These are phyloP conservation scores for Galerina sulciceps DNA, from an alignment of 768 basidiomycete species.

Conservation along the genomic window DNA sequence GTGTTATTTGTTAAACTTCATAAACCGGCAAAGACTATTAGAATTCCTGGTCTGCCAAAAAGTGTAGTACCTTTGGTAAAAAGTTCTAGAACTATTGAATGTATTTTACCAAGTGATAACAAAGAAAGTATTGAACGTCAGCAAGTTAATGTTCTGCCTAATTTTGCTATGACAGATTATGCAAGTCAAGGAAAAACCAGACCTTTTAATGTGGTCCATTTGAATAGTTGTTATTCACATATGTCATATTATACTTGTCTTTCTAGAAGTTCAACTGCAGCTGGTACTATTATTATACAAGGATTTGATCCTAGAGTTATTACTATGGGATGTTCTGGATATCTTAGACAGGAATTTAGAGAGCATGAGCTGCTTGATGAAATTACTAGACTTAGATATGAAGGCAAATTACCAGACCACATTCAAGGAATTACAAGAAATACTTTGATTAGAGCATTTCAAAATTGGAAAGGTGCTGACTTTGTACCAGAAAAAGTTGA, in stretches of 20 bases:
- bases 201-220: slow-evolving; percentile 28
- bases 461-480: neutral
- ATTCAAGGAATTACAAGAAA: slow-evolving; percentile 19
- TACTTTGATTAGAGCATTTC: slow-evolving; percentile 13
- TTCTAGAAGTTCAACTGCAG: slow-evolving; percentile 29
- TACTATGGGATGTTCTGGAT: slow-evolving; percentile 7
- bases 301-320: slow-evolving; percentile 25
- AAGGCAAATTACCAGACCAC: slow-evolving; percentile 1
- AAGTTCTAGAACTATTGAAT: slow-evolving; percentile 4
- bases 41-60: slow-evolving; percentile 25
- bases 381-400: slow-evolving; percentile 25
- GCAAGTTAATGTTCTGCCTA: slow-evolving; percentile 30
- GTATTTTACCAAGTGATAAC: slow-evolving; percentile 24
- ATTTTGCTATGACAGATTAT: slow-evolving; percentile 38
- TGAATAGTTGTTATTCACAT: slow-evolving; percentile 17
- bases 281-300: slow-evolving; percentile 29
- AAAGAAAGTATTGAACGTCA: slow-evolving; percentile 8
- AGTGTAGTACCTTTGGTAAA: slow-evolving; percentile 36
- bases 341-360: slow-evolving; percentile 16
- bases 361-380: slow-evolving; percentile 26
- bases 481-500: slow-evolving; percentile 1
- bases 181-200: slow-evolving; percentile 30
- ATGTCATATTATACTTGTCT: slow-evolving; percentile 28
- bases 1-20: too few species aligned
- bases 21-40: too few species aligned